Conservation (phyloP, 495 filamentous ascomycete genomes). For the Daldinia caldariorum region DNA sequence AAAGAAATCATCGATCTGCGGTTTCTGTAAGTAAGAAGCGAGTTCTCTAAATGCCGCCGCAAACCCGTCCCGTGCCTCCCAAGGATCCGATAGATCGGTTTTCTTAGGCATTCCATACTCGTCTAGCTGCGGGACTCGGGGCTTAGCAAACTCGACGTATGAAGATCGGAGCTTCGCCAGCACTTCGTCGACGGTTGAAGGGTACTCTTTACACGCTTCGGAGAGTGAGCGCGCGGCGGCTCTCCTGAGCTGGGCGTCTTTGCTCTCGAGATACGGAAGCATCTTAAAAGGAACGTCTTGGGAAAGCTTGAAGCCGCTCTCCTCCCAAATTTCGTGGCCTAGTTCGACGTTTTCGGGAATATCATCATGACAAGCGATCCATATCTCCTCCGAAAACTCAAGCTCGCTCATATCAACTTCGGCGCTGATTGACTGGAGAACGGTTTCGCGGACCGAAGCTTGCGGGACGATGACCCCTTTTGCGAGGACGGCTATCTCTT, state of each 20-base stretch:
- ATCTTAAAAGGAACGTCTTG: constrained; percentile 70
- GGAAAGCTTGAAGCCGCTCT: constrained; percentile 78
- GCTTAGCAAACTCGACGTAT: constrained; percentile 82
- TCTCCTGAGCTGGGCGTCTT: constrained; percentile 80
- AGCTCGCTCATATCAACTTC: constrained; percentile 91
- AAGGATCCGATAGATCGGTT: constrained; percentile 82
- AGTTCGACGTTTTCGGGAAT: constrained; percentile 87
- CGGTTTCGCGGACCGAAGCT: constrained; percentile 80
- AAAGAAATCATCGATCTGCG: constrained; percentile 78
- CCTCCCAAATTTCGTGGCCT: constrained; percentile 90
- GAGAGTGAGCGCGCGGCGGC: constrained; percentile 87
- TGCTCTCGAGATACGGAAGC: constrained; percentile 79
- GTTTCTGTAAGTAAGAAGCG: constrained; percentile 70
- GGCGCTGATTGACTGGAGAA: constrained; percentile 87
- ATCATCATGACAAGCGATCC: constrained; percentile 92
- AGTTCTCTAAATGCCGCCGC: constrained; percentile 87
- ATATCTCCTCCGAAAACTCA: constrained; percentile 87
- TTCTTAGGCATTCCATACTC: constrained; percentile 93
- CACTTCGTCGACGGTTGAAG: constrained; percentile 56
- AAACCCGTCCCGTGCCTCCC: constrained; percentile 88
- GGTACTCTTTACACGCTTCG: constrained; percentile 69
- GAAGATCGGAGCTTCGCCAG: constrained; percentile 69
- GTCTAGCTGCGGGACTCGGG: constrained; percentile 81
- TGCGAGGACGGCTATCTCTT: constrained; percentile 77
- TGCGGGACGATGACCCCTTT: constrained; percentile 81